Conservation (phyloP, 2,329 filamentous ascomycete species). For the Colletotrichum chlorophyti region DNA sequence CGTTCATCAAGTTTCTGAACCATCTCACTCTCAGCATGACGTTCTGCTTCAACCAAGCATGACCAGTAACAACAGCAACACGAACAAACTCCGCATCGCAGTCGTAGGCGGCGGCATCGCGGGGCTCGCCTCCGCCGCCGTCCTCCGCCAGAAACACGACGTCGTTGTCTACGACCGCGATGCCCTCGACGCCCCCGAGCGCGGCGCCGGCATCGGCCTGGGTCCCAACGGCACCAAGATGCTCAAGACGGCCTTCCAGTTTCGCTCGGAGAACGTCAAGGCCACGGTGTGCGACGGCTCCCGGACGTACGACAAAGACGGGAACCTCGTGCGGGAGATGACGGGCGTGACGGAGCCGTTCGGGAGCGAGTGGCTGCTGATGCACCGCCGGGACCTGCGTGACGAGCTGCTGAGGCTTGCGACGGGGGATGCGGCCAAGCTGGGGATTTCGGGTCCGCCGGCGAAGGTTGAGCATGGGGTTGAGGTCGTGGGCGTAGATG, state of each 20-base stretch:
- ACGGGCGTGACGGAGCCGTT: slow-evolving; percentile 22
- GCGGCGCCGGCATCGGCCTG: slow-evolving; percentile 18
- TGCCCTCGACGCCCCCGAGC: slow-evolving; percentile 8
- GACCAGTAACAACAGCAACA: neutral
- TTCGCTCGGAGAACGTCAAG: neutral
- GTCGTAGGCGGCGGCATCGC: slow-evolving; percentile 21
- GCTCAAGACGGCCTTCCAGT: slow-evolving; percentile 19
- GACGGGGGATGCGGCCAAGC: slow-evolving; percentile 17
- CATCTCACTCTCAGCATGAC: neutral
- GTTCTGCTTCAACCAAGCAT: neutral
- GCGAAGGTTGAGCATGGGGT: neutral
- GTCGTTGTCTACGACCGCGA: slow-evolving; percentile 19
- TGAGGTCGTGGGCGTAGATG: slow-evolving; percentile 6
- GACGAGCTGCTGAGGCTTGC: slow-evolving; percentile 9
- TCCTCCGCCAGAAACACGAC: slow-evolving; percentile 19
- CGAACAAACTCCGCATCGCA: slow-evolving; percentile 9
- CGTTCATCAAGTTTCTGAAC: neutral
- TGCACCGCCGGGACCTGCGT: slow-evolving; percentile 8
- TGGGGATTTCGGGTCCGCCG: slow-evolving; percentile 14
- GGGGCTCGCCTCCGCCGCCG: slow-evolving; percentile 16
- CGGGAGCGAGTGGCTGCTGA: slow-evolving; percentile 21
- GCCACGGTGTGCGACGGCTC: slow-evolving; percentile 17
- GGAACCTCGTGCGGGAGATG: slow-evolving; percentile 20
- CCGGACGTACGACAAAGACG: slow-evolving; percentile 16
- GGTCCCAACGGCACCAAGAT: slow-evolving; percentile 24